These are phyloP conservation scores for Nadsonia commutata DNA, from an alignment of 1,139 yeast species.

Conservation along the genomic window DNA sequence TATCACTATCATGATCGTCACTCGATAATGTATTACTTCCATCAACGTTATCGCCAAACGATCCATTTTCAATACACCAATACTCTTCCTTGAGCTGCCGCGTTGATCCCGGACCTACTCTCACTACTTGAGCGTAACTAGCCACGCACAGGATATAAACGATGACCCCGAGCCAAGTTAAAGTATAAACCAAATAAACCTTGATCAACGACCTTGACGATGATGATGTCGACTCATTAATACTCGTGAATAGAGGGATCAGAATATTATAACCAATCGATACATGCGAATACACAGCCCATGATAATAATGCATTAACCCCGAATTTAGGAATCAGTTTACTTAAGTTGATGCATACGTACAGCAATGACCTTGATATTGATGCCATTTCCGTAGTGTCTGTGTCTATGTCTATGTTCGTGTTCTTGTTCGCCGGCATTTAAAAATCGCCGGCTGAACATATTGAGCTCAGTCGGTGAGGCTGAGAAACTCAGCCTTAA, in stretches of 20 bases:
- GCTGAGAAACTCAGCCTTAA: no score
- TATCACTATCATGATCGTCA: neutral
- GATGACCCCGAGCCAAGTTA: neutral
- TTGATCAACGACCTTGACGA: no score
- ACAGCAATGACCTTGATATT: neutral
- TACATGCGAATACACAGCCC: neutral
- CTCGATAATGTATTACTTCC: neutral
- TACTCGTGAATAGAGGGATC: no score
- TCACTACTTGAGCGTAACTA: neutral
- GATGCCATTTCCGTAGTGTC: neutral
- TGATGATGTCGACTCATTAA: no score
- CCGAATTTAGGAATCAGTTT: neutral
- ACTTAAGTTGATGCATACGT: neutral
- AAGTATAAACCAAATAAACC: no score
- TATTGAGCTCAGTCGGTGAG: no score
- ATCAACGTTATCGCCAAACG: neutral
- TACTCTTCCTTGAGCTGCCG: neutral
- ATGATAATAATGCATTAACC: neutral
- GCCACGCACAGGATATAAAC: neutral
- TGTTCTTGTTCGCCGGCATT: no score
- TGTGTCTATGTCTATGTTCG: no score
- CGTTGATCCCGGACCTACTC: neutral
- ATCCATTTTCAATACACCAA: neutral
- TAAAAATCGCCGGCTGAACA: no score
- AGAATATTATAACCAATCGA: neutral